Percentiles rank a stretch among this genome's conserved stretches.
phyloP scores from a whole-genome alignment of 1,139 yeast species.

The Kurtzmaniella quercitrusa region DNA sequence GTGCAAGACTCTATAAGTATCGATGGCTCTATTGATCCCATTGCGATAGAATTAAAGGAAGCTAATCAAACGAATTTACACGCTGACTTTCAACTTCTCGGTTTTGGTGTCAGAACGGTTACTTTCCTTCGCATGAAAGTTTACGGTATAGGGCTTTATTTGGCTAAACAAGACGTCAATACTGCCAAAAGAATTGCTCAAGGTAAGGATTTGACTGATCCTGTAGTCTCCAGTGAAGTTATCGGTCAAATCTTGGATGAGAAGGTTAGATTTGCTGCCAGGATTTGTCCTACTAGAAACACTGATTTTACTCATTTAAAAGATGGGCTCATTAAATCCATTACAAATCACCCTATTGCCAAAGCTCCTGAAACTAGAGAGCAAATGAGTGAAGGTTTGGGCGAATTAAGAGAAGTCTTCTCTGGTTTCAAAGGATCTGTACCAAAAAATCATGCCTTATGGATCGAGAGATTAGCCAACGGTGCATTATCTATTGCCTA shows the following conservation, averaged over 20 bases:
- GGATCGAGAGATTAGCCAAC: constrained; percentile 40
- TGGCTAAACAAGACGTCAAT: constrained; percentile 54
- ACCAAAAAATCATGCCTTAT: constrained; percentile 58
- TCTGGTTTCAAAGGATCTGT: constrained; percentile 52
- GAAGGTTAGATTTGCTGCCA: constrained; percentile 61
- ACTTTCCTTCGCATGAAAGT: constrained; percentile 82
- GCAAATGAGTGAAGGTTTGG: constrained; percentile 47
- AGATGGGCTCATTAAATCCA: constrained; percentile 83
- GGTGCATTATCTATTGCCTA: constrained; percentile 49
- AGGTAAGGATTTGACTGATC: constrained; percentile 21
- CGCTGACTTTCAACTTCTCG: constrained; percentile 51
- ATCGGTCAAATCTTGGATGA: constrained; percentile 53
- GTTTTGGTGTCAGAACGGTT: constrained; percentile 78
- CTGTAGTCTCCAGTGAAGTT: constrained; percentile 41
- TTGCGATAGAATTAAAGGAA: constrained; percentile 34
- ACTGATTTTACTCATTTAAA: constrained; percentile 86
- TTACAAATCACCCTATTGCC: constrained; percentile 52
- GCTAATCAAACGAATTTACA: constrained; percentile 17
- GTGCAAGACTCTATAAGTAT: constrained; percentile 29
- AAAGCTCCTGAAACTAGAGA: constrained; percentile 25
- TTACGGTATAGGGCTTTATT: constrained; percentile 79
- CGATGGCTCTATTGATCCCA: constrained; percentile 49
- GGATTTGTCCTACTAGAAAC: constrained; percentile 82
- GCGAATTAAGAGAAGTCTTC: constrained; percentile 51
- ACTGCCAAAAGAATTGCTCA: constrained; percentile 25